phyloP scores from a whole-genome alignment of 1,139 yeast genomes.

The Pichia sp. region DNA sequence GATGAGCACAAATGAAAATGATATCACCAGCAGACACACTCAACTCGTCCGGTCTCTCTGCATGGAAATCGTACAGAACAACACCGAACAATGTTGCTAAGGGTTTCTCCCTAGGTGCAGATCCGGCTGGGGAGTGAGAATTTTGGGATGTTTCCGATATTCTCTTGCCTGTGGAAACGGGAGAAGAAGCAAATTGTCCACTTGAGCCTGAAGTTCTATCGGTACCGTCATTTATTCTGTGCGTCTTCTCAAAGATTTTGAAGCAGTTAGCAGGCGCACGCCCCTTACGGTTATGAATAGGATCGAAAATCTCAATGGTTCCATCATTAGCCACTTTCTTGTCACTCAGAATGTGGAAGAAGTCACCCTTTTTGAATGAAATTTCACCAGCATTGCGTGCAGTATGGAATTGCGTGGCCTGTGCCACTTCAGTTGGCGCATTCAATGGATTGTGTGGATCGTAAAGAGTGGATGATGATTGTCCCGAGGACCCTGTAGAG shows the following conservation, averaged over 20 bases:
- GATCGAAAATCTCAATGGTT: conserved; percentile 89
- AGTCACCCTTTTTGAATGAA: conserved; percentile 73
- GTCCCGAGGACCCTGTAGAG: conserved; percentile 13
- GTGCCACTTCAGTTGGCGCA: conserved; percentile 75
- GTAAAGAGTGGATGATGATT: too few relatives aligned
- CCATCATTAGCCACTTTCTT: conserved; percentile 37
- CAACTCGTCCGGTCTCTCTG: conserved; percentile 86
- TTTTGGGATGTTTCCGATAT: neutral
- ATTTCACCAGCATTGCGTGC: conserved; percentile 84
- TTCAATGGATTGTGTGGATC: conserved; percentile 21
- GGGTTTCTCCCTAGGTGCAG: conserved; percentile 8
- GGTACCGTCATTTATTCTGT: conserved; percentile 18
- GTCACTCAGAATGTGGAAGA: conserved; percentile 67
- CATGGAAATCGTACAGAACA: conserved; percentile 74
- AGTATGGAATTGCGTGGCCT: conserved; percentile 69
- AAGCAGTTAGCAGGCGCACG: conserved; percentile 84
- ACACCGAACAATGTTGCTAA: conserved; percentile 45
- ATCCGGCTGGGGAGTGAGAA: conserved; percentile 4
- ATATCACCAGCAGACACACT: conserved; percentile 82
- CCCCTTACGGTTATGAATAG: conserved; percentile 69
- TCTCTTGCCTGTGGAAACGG: neutral
- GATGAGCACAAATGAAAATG: conserved; percentile 89
- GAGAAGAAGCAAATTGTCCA: neutral
- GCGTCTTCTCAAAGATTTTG: conserved; percentile 64
- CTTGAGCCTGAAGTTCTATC: conserved; percentile 15